Evolutionary conservation across 73 alveolate genomes (phyloP).

Genomic region (Paramecium bursaria): DNA sequence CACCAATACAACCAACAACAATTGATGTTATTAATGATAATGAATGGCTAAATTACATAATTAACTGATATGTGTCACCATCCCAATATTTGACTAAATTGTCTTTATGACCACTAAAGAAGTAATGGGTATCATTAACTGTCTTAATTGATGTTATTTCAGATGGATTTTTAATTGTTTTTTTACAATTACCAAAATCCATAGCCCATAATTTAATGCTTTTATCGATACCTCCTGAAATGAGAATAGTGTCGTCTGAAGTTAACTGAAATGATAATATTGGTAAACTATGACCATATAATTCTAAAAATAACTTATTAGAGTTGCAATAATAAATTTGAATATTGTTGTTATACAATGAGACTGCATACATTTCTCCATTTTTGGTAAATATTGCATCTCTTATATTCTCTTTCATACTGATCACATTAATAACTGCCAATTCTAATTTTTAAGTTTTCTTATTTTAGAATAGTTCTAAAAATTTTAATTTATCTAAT

Average conservation of each 20-base stretch:
- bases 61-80: constrained; percentile 93
- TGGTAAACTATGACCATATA: constrained; percentile 97
- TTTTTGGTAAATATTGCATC: constrained; percentile 80
- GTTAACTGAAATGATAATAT: constrained; percentile 91
- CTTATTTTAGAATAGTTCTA: constrained; percentile 71
- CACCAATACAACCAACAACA: constrained; percentile 91
- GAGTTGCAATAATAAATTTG: constrained; percentile 88
- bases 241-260: constrained; percentile 86
- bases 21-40: constrained; percentile 87
- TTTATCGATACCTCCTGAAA: constrained; percentile 93
- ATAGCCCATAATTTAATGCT: constrained; percentile 97
- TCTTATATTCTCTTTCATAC: constrained; percentile 59
- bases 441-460: constrained; percentile 53
- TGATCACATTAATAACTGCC: neutral
- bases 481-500: constrained; percentile 80
- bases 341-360: constrained; percentile 88
- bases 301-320: constrained; percentile 87
- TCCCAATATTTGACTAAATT: constrained; percentile 91
- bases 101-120: constrained; percentile 92
- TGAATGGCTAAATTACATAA: constrained; percentile 84
- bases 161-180: constrained; percentile 88
- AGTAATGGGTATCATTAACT: constrained; percentile 94
- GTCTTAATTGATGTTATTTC: constrained; percentile 91
- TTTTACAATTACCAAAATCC: constrained; percentile 97
- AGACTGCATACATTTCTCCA: constrained; percentile 89